Evolutionary conservation across 441 rosid species (phyloP), one percentile per base, ranked within the genome.

Genomic region (Pelargonium cotyledonis): DNA sequence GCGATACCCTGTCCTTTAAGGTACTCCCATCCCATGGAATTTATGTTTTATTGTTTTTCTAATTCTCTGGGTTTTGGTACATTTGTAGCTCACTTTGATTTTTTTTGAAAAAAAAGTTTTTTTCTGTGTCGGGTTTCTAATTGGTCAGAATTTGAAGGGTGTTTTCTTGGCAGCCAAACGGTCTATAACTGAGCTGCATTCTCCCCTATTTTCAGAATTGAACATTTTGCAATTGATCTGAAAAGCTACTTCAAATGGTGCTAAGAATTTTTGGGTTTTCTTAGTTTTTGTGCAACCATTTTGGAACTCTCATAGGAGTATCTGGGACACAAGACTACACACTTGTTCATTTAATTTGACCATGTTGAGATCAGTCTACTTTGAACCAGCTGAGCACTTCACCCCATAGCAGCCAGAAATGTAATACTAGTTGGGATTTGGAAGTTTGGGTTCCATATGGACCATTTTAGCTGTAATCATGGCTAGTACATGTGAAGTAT

Each of bases 1-100:
- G 98, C 4, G 97, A 91, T 64, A 82, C 96, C 3, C 77, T 87
- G 68, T 88, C 96, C 44, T 89, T 94, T 55, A 87, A 88, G 98
- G 98, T 89, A 70, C 40, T 10, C 53, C 14, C 14, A 2, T 47
- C 23, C 23, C 23, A 21, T 21, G 8, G 61, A 46, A 19, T 19
- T 38, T 14, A 40, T 5, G 5, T 0, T 69, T 41, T 26, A 26
- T 4, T 2, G 21, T 44, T 41, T n/a, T 4, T 47, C 14, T 5
- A 47, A 10, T 47, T 47, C 4, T 47, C 3, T 47, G 14, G 12
- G 14, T n/a, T 47, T 47, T 14, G 9, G 5, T 15, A 19, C 65
- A 15, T 40, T 18, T 16, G 2, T 7, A 65, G 15, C 26, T 68
- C 65, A 15, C 8, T 61, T 19, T 9, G 23, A 21, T 21, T 21